Evolutionary conservation across 345 rosid species (phyloP).

Genomic region (Syzygium aromaticum): DNA sequence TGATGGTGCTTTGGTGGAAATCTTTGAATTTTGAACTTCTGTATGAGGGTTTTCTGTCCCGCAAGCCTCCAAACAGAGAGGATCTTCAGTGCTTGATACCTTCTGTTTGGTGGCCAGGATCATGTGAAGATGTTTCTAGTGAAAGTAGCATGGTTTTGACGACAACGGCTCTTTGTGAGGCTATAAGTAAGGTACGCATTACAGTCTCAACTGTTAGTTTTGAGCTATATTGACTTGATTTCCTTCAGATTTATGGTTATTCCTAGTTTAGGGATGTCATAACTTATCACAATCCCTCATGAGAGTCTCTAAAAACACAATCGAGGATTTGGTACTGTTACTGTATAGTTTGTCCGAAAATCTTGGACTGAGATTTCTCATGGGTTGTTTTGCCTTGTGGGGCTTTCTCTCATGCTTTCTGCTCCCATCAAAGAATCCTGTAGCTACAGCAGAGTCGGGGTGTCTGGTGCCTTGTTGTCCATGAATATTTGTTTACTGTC

Average conservation of each 20-base stretch:
- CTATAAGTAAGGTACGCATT: conserved; percentile 61
- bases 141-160: conserved; percentile 83
- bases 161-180: conserved; percentile 64
- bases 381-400: neutral
- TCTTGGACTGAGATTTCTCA: neutral
- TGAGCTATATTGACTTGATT: neutral
- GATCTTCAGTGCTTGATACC: conserved; percentile 85
- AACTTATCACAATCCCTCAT: neutral
- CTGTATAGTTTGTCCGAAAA: neutral
- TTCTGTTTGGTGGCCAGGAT: conserved; percentile 99
- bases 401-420: neutral
- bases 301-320: neutral
- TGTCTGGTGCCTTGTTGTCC: neutral
- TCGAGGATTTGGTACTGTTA: neutral
- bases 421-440: neutral
- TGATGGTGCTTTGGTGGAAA: conserved; percentile 88
- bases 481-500: neutral
- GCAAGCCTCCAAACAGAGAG: conserved; percentile 64
- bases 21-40: conserved; percentile 59
- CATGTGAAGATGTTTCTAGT: conserved; percentile 63
- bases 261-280: neutral
- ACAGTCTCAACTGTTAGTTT: neutral
- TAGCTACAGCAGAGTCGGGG: neutral
- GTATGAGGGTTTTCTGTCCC: conserved; percentile 83
- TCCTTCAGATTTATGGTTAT: neutral